Conservation (phyloP, 140 eudicot genomes). For the Stevia rebaudiana region DNA sequence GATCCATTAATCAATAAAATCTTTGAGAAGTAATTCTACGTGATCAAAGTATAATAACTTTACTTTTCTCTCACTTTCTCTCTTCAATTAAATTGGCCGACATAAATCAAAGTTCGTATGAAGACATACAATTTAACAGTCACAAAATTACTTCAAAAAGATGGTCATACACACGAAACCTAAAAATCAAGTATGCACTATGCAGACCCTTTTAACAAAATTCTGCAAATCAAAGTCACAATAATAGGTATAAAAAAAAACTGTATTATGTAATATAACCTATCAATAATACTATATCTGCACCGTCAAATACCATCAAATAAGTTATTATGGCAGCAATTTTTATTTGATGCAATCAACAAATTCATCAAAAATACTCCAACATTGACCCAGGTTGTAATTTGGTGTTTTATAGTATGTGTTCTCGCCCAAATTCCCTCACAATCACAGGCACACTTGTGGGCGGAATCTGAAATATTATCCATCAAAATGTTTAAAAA, state of each 20-base stretch:
- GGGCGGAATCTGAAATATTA: conserved; percentile 53
- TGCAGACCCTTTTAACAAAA: too few relatives aligned
- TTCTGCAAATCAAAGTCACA: too few relatives aligned
- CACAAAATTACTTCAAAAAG: too few relatives aligned
- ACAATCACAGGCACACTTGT: conserved; percentile 82
- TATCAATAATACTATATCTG: conserved; percentile 1
- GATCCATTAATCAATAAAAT: too few relatives aligned
- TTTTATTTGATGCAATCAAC: conserved; percentile 17
- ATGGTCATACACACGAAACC: too few relatives aligned
- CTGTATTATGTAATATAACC: neutral
- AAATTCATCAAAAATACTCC: conserved; percentile 17
- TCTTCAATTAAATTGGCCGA: too few relatives aligned
- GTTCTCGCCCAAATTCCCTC: conserved; percentile 60
- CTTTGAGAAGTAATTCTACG: too few relatives aligned
- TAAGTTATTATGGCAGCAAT: conserved; percentile 13
- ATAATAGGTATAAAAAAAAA: conserved; percentile 4
- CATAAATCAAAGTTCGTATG: too few relatives aligned
- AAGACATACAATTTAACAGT: too few relatives aligned
- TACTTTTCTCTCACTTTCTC: too few relatives aligned
- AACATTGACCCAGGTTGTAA: neutral
- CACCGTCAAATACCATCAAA: conserved; percentile 4
- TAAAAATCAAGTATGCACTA: too few relatives aligned
- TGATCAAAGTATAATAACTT: too few relatives aligned
- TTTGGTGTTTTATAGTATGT: conserved; percentile 25
- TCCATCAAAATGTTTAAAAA: neutral